phyloP scores from a whole-genome alignment of 2,329 filamentous ascomycete species.

The Salinomyces thailandicus region DNA sequence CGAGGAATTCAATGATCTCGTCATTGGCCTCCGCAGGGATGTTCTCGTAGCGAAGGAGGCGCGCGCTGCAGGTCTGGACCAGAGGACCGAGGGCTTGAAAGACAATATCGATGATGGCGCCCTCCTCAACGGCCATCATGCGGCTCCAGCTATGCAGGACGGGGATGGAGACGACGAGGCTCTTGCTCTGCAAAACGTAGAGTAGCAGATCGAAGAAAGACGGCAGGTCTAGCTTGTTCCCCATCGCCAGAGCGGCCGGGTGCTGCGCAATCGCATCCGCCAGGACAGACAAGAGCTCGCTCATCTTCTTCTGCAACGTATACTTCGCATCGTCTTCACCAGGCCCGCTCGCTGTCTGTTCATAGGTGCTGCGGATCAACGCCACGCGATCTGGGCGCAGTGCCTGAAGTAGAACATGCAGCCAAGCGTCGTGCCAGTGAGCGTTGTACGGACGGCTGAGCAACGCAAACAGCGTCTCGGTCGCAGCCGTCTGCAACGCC shows the following conservation, averaged over 20 bases:
- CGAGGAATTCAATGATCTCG: slow-evolving; percentile 62
- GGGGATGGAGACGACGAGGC: slow-evolving; percentile 86
- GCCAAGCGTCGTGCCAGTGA: slow-evolving; percentile 53
- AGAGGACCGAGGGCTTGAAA: slow-evolving; percentile 59
- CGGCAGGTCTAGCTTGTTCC: slow-evolving; percentile 51
- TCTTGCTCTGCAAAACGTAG: slow-evolving; percentile 69
- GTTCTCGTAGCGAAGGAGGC: slow-evolving; percentile 78
- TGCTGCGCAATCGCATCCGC: slow-evolving; percentile 76
- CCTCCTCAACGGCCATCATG: slow-evolving; percentile 60
- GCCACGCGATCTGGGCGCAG: slow-evolving; percentile 21
- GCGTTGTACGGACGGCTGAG: slow-evolving; percentile 42
- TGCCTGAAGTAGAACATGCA: slow-evolving; percentile 17
- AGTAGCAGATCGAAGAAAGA: slow-evolving; percentile 72
- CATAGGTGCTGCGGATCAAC: slow-evolving; percentile 22
- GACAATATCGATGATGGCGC: slow-evolving; percentile 54
- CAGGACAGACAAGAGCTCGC: slow-evolving; percentile 81
- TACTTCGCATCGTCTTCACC: slow-evolving; percentile 88
- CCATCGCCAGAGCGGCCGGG: slow-evolving; percentile 52
- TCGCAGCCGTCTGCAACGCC: slow-evolving; percentile 59
- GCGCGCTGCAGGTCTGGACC: slow-evolving; percentile 69
- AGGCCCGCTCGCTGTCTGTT: slow-evolving; percentile 27
- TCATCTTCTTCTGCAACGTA: slow-evolving; percentile 82
- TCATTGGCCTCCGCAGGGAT: slow-evolving; percentile 74
- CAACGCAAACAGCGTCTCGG: slow-evolving; percentile 28
- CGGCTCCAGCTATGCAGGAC: slow-evolving; percentile 83